These are phyloP conservation scores for Globisporangium ultimum DNA, from an alignment of 352 stramenopile species.

Conservation along the genomic window DNA sequence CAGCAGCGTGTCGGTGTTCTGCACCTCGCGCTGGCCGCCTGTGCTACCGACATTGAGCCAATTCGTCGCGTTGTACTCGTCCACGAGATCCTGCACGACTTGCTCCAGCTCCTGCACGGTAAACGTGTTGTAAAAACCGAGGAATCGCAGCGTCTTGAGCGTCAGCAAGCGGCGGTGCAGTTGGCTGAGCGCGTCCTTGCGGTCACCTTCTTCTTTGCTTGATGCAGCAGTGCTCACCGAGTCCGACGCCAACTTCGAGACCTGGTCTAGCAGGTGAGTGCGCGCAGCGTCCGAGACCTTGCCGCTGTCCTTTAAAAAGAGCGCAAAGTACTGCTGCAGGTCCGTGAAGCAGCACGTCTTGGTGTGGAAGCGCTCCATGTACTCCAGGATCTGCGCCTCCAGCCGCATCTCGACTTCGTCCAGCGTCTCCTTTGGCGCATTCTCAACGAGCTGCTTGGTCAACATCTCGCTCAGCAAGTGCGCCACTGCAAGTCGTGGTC, in stretches of 20 bases:
- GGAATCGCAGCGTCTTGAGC: constrained; percentile 71
- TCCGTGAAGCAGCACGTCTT: constrained; percentile 88
- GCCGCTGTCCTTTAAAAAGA: constrained; percentile 26
- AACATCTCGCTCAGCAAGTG: constrained; percentile 55
- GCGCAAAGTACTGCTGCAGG: constrained; percentile 69
- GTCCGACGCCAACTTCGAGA: constrained; percentile 32
- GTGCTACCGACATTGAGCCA: constrained; percentile 73
- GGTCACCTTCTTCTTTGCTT: constrained; percentile 15
- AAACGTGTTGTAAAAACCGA: constrained; percentile 43
- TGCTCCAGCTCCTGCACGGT: constrained; percentile 28
- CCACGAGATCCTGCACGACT: constrained; percentile 44
- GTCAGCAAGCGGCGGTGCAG: constrained; percentile 58
- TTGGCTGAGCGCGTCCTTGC: constrained; percentile 41
- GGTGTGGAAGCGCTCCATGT: constrained; percentile 64
- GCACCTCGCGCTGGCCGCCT: constrained; percentile 79
- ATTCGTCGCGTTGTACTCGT: constrained; percentile 62
- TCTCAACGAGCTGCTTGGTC: constrained; percentile 19
- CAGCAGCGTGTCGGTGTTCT: constrained; percentile 80
- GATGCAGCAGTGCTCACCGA: constrained; percentile 16
- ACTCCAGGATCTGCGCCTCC: constrained; percentile 44
- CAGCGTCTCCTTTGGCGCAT: constrained; percentile 14
- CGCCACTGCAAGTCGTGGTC: constrained; percentile 61
- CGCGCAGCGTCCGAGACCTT: constrained; percentile 33
- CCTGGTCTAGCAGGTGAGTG: constrained; percentile 27
- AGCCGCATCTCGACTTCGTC: constrained; percentile 38